Evolutionary conservation across 2,329 filamentous ascomycete genomes (phyloP).

Genomic region (Cladosporium cucumerinum): DNA sequence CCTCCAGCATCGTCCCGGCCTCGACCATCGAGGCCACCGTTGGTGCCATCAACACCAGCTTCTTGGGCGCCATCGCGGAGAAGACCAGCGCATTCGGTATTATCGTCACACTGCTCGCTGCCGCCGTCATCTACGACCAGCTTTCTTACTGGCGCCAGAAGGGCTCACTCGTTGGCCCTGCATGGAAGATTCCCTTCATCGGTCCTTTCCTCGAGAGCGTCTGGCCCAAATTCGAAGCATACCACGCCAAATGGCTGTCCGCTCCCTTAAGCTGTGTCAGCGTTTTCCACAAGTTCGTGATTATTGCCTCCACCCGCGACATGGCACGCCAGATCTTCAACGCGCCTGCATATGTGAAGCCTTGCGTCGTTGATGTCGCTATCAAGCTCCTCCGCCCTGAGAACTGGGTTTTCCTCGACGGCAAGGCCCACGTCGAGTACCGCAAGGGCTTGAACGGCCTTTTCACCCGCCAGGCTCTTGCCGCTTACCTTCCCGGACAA

Average conservation of each 20-base stretch:
- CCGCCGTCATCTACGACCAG: constrained; percentile 83
- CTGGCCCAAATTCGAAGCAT: constrained; percentile 86
- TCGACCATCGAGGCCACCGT: constrained; percentile 60
- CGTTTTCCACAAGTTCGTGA: constrained; percentile 99
- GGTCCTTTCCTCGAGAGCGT: constrained; percentile 94
- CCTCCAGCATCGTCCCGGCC: constrained; percentile 26
- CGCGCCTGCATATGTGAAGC: constrained; percentile 86
- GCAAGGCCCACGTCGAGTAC: constrained; percentile 91
- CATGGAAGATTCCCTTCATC: constrained; percentile 54
- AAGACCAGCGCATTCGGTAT: constrained; percentile 64
- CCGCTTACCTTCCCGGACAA: constrained; percentile 84
- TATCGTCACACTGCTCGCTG: constrained; percentile 64
- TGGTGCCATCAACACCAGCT: constrained; percentile 44
- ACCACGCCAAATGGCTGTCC: constrained; percentile 88
- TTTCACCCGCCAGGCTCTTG: constrained; percentile 87
- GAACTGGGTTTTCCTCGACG: constrained; percentile 98
- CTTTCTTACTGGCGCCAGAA: constrained; percentile 48
- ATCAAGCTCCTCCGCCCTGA: constrained; percentile 86
- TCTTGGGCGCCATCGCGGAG: constrained; percentile 55
- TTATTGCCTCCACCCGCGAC: constrained; percentile 91
- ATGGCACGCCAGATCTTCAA: constrained; percentile 97
- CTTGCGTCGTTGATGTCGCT: constrained; percentile 91
- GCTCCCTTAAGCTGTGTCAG: constrained; percentile 93
- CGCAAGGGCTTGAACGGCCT: constrained; percentile 93
- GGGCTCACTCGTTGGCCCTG: constrained; percentile 46